Evolutionary conservation across 73 alveolate species (phyloP), one percentile per base, ranked within the genome.

Genomic region (Paramecium bursaria): DNA sequence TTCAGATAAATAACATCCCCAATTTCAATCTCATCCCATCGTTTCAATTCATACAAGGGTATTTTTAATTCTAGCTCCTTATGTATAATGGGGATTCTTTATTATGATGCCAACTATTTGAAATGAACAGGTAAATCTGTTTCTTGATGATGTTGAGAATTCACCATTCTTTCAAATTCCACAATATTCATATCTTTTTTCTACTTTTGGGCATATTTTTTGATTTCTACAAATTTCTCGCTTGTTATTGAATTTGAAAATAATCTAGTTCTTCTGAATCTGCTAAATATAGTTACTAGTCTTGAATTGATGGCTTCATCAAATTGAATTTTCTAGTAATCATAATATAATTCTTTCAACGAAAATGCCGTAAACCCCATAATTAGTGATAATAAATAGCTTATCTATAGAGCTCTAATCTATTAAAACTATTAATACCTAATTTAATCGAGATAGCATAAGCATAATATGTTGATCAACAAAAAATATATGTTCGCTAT

Each of bases 1-100:
- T 60, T 85, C 46, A 85, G 75, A 13, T 23, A 85, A 22, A 85
- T 74, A 10, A 85, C 73, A 50, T 85, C 91, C 2, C 91, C 91
- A 21, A 75, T 75, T 15, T 49, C 10, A 23, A 75, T 27, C 31
- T 75, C 7, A 48, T 75, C 75, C 82, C 82, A 67, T 67, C 82
- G 33, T 26, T 67, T 67, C 5, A 33, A 19, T 19, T 22, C 22
- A 67, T 39, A 42, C 10, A 67, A 21, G 14, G 5, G 11, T 39
- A 39, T 39, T 39, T n/a, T n/a, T n/a, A n/a, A n/a, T n/a, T n/a
- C n/a, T n/a, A n/a, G n/a, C n/a, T n/a, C n/a, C n/a, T n/a, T n/a
- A n/a, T n/a, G n/a, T n/a, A n/a, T n/a, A n/a, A n/a, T 39, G 7
- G 82, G 61, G 22, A 67, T 42, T 42, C 82, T 67, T 17, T 44